phyloP scores from a whole-genome alignment of 805 yeast genomes.

The Saccharomycopsis fermentans region DNA sequence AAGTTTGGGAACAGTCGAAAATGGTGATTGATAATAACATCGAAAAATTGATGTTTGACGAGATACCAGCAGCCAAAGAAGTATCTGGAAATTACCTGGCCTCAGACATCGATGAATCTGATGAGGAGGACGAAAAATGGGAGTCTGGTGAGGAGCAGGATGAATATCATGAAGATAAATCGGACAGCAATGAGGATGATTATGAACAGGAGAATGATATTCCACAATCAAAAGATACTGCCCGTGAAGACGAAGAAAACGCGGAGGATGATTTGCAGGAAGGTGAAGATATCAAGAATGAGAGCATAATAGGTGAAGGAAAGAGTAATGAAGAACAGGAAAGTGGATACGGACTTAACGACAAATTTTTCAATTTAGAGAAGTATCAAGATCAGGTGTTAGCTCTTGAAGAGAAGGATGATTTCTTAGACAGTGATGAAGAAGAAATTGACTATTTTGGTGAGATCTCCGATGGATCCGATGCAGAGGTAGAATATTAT shows the following conservation, averaged over 20 bases:
- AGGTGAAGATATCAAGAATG: conserved; percentile 23
- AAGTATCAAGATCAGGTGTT: conserved; percentile 71
- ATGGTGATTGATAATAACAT: conserved; percentile 73
- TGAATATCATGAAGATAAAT: conserved; percentile 22
- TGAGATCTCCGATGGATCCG: conserved; percentile 43
- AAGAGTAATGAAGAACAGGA: conserved; percentile 21
- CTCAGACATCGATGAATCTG: conserved; percentile 18
- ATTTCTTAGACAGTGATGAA: conserved; percentile 36
- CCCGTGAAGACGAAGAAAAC: conserved; percentile 22
- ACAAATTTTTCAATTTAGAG: conserved; percentile 75
- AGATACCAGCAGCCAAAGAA: conserved; percentile 42
- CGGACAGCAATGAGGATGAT: conserved; percentile 26
- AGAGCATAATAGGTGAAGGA: conserved; percentile 24
- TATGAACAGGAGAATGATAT: conserved; percentile 29
- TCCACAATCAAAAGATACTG: conserved; percentile 18
- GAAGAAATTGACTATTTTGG: conserved; percentile 44
- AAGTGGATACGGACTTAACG: conserved; percentile 53
- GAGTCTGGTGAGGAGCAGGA: conserved; percentile 22
- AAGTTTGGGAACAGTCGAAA: conserved; percentile 89
- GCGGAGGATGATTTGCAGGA: conserved; percentile 24
- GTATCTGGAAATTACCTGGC: conserved; percentile 21
- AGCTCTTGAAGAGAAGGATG: conserved; percentile 42
- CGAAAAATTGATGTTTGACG: conserved; percentile 47
- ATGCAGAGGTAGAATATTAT: conserved; percentile 47
- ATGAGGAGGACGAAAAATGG: conserved; percentile 20